Percentiles rank a stretch among this genome's conserved stretches.
phyloP scores from a whole-genome alignment of 1,284 basidiomycete genomes.

The Malassezia caprae region DNA sequence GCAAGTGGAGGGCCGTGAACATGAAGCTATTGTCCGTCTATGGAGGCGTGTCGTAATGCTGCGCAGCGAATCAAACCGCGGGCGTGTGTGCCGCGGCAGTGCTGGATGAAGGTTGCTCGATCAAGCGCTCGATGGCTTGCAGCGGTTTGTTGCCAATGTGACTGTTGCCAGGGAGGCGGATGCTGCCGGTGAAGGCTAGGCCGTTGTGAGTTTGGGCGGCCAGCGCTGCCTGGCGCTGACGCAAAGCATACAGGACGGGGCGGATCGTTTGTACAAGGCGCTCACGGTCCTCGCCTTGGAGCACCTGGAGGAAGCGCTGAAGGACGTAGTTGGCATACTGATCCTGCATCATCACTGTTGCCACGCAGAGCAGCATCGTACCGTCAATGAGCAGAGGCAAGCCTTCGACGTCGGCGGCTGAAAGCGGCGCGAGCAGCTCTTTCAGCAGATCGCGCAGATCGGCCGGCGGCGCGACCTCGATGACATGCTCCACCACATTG shows the following conservation, averaged over 20 bases:
- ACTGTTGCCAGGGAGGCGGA: constrained; percentile 12
- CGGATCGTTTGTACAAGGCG: constrained; percentile 22
- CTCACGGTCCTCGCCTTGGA: constrained; percentile 21
- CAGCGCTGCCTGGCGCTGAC: constrained; percentile 9
- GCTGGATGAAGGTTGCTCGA: constrained; percentile 14
- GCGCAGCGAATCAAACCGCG: not conserved
- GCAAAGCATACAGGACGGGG: constrained; percentile 21
- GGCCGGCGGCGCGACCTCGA: constrained; percentile 59
- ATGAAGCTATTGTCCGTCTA: not conserved
- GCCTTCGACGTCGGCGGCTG: not conserved
- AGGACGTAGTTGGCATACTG: constrained; percentile 61
- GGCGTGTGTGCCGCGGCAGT: not conserved
- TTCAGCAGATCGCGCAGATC: constrained; percentile 63
- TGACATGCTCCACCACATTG: constrained; percentile 90
- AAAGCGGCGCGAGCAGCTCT: constrained; percentile 60
- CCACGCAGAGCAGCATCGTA: constrained; percentile 15
- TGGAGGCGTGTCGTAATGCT: not conserved
- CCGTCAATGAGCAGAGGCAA: not conserved
- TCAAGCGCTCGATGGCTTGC: constrained; percentile 28
- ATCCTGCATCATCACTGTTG: constrained; percentile 68
- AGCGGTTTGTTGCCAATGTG: constrained; percentile 25
- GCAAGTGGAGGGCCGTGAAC: not conserved
- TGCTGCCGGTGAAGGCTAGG: constrained; percentile 1
- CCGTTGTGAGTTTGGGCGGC: not conserved
- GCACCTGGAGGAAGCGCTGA: constrained; percentile 42